Base-by-base conservation (phyloP, 2,329 filamentous ascomycete genomes). In the Exophiala lecanii-corni region DNA sequence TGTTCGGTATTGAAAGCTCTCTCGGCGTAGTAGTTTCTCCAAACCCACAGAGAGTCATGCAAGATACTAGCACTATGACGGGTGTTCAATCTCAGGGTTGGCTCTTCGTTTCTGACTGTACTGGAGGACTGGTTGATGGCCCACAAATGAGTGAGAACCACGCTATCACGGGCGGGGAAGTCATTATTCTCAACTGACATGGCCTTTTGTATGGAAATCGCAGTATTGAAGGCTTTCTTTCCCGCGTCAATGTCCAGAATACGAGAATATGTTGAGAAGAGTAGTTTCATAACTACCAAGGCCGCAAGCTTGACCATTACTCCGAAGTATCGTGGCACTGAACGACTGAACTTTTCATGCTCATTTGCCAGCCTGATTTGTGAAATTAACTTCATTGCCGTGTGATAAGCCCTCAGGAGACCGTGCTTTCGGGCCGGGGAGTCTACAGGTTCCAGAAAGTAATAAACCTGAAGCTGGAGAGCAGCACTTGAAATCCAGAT, bases 111-210 rank as follows among this genome's bases (percentile, higher is more conserved):
- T 10, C 32, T 39, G 16, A 43, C 30, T 9, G 39, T 35, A 23
- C 36, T 38, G 2, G 39, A 34, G n/a, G 42, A 37, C 13, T 28
- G 39, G 26, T 51, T 48, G 3, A 43, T 34, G 35, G 39, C 45
- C 45, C 51, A 55, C n/a, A 55, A 26, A n/a, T 54, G 53, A 6
- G 51, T 43, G 20, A 55, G 28, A 6, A 50, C 51, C 25, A 51
- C 55, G 9, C 43, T 51, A 20, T 41, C 43, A 12, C 53, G 39
- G 3, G 43, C 49, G 5, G 40, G 47, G 23, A 54, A 41, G 41
- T 57, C 49, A 37, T 55, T 55, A 15, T 53, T 48, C 41, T 54
- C 53, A 2, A 50, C 17, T 4, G 53, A 55, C 13, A 39, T 38
- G 15, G 35, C 30, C 2, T 44, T 32, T 16, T 49, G 32, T 10